Base-by-base conservation (phyloP, 192 early-diverging fungal species). In the Mortierella hygrophila region DNA sequence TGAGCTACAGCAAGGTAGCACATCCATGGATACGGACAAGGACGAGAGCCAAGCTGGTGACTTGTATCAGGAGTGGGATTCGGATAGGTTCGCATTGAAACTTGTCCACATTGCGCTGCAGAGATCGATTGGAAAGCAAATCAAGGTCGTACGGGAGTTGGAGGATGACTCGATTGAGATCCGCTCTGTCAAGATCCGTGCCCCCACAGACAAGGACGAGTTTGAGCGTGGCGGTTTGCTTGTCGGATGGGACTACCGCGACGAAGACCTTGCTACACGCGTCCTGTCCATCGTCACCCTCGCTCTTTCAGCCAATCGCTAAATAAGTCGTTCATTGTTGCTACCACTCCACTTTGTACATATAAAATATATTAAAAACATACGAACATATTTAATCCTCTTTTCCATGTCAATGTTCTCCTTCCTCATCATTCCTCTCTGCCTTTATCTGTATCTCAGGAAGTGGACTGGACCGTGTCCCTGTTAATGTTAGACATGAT, bases 261-360 rank as follows among this genome's bases (percentile, higher is more conserved):
- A 95, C 71, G 93, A 95, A 44, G 93, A 92, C 69, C 86, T 95
- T 40, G 94, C 94, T 0, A 93, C 91, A 10, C 79, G 89, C n/a
- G 81, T 92, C 21, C 81, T 95, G 29, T 89, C 90, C 16, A 81
- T 91, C 35, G 83, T 95, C 16, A 76, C 84, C 10, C 72, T 86
- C 13, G 79, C 84, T 46, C 70, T 86, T 21, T 54, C 77, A 10
- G 68, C 73, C 29, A 85, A 70, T 26, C 78, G 82, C n/a, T 78
- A 47, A 82, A 65, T 5, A 60, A 26, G 8, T 1, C 3, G 21
- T 10, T 57, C 10, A 6, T 20, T 60, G 10, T 60, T 60, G 57
- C 23, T 9, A 11, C 13, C 49, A 20, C 32, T 35, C 65, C 65
- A 68, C 65, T 42, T 73, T 73, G 72, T 49, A 73, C 72, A 49